Conservation (phyloP, 108 stramenopile genomes). For the Phaeodactylum tricornutum region DNA sequence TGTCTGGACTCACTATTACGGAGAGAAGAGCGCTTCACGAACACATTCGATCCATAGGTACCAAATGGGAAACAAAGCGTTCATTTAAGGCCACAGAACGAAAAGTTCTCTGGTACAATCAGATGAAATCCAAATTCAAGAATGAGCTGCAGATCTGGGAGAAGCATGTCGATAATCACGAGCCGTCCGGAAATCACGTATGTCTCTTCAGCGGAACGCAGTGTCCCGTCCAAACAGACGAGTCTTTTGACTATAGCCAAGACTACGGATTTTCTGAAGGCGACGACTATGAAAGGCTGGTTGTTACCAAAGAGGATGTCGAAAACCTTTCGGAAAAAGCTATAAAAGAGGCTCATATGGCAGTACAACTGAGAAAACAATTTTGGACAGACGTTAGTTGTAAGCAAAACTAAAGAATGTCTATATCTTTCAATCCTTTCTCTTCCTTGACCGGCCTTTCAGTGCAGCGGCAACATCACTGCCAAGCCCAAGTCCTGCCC, state of each 20-base stretch:
- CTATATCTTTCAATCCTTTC: conserved; percentile 3
- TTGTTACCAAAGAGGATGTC: not conserved
- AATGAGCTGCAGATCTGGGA: not conserved
- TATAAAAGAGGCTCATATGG: too few species aligned
- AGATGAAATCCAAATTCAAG: not conserved
- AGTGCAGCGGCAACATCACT: conserved; percentile 34
- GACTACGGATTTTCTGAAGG: conserved; percentile 19
- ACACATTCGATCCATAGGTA: conserved; percentile 13
- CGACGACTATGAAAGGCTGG: conserved; percentile 8
- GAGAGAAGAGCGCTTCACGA: conserved; percentile 30
- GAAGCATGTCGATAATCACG: not conserved
- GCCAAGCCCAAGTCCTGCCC: conserved; percentile 58
- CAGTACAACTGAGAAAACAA: too few species aligned
- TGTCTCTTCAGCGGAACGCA: too few species aligned
- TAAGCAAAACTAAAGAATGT: too few species aligned
- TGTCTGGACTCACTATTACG: conserved; percentile 32
- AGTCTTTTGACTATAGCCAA: too few species aligned
- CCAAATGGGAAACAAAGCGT: conserved; percentile 2
- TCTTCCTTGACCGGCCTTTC: conserved; percentile 7
- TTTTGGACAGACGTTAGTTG: too few species aligned
- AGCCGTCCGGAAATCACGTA: too few species aligned
- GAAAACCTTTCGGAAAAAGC: too few species aligned
- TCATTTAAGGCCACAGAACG: not conserved
- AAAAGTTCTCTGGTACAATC: not conserved
- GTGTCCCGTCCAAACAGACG: not conserved